A percentile compares a stretch with the other conserved stretches of the same genome.
phyloP scores from a whole-genome alignment of 1,284 basidiomycete species.

The Puccinia hordei region DNA sequence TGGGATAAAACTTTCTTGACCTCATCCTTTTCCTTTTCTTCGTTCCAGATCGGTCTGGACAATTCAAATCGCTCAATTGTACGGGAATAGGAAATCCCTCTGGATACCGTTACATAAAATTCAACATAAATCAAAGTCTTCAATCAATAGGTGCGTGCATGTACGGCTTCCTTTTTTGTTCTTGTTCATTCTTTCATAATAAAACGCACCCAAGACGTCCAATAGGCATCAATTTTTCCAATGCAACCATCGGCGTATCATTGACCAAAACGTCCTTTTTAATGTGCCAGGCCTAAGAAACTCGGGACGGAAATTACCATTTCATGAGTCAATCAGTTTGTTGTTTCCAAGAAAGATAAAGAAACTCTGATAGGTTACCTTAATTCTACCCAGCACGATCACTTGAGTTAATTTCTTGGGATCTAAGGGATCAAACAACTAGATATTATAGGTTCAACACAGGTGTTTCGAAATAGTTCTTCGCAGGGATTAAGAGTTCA shows the following conservation, averaged over 20 bases:
- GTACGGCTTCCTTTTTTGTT: neutral
- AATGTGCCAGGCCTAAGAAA: constrained; percentile 40
- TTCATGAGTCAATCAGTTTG: neutral
- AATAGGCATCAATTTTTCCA: constrained; percentile 45
- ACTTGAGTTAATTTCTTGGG: constrained; percentile 23
- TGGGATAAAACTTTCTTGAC: constrained; percentile 27
- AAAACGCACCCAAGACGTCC: constrained; percentile 39
- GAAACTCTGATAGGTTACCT: constrained; percentile 28
- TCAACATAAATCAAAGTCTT: neutral
- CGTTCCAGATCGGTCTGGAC: constrained; percentile 34
- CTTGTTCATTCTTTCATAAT: neutral
- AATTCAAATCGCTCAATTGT: constrained; percentile 33
- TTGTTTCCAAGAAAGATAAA: neutral
- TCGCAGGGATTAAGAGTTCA: neutral
- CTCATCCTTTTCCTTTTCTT: constrained; percentile 34
- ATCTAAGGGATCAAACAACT: constrained; percentile 42
- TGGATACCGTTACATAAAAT: neutral
- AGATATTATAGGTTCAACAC: neutral
- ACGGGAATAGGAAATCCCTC: constrained; percentile 38
- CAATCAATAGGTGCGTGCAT: neutral
- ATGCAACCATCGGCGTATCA: constrained; percentile 23
- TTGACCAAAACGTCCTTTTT: constrained; percentile 28
- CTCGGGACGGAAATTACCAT: neutral
- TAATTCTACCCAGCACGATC: constrained; percentile 43
- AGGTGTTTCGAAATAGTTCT: neutral